Percentiles rank a stretch among this genome's conserved stretches.
phyloP scores from a whole-genome alignment of 352 stramenopile species.

The Lagenidium giganteum region DNA sequence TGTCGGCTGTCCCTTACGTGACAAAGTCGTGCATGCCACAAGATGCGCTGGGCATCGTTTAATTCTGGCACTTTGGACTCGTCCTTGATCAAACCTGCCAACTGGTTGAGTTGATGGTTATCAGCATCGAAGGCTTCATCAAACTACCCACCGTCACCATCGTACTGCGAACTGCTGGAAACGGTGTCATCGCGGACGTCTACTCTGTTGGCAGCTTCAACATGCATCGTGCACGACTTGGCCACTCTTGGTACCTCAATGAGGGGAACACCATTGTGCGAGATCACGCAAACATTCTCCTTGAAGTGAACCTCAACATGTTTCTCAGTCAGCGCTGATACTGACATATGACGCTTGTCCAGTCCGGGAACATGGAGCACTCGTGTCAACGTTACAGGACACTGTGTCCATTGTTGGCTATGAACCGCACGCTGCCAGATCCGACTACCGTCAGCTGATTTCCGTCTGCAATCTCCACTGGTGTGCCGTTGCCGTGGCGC shows the following conservation, averaged over 20 bases:
- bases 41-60: not conserved
- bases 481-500: not conserved
- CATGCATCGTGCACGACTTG: slow-evolving; percentile 2
- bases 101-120: not conserved
- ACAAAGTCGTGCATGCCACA: slow-evolving; percentile 8
- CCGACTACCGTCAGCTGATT: not conserved
- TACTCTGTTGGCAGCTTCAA: slow-evolving; percentile 1
- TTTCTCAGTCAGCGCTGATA: slow-evolving; percentile 1
- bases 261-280: not conserved
- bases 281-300: not conserved
- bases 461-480: slow-evolving; percentile 4
- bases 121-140: not conserved
- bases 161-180: too few species aligned
- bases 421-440: not conserved
- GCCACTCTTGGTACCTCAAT: slow-evolving; percentile 1
- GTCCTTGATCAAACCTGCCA: too few species aligned
- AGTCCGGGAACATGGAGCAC: slow-evolving; percentile 4
- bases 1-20: slow-evolving; percentile 1
- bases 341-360: slow-evolving; percentile 4
- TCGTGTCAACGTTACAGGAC: not conserved
- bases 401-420: not conserved
- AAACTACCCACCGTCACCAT: not conserved
- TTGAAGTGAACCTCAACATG: slow-evolving; percentile 1
- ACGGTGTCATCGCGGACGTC: not conserved
- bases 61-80: not conserved